These are phyloP conservation scores for Fusarium verticillioides DNA, from an alignment of 2,329 filamentous ascomycete species.

Conservation along the genomic window DNA sequence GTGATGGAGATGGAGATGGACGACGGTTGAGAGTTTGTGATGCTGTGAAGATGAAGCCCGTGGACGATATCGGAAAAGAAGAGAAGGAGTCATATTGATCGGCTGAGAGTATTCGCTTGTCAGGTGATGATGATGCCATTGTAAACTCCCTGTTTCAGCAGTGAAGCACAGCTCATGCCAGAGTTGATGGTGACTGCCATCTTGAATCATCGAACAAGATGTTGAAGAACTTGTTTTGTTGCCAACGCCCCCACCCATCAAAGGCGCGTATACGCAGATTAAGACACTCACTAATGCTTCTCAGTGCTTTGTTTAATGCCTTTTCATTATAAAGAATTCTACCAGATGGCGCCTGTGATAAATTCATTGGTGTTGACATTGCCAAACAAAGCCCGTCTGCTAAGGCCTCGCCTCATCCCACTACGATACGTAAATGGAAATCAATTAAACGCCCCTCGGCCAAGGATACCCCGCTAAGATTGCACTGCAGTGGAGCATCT, in stretches of 20 bases:
- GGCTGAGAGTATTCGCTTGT: background rate
- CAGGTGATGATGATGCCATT: slow-evolving; percentile 3
- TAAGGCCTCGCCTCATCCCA: background rate
- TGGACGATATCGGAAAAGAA: background rate
- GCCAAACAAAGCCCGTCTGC: background rate
- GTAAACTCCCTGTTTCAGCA: background rate
- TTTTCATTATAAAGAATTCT: background rate
- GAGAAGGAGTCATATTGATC: background rate
- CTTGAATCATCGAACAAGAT: background rate
- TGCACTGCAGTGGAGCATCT: slow-evolving; percentile 2
- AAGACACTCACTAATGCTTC: background rate
- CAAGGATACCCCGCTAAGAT: slow-evolving; percentile 35
- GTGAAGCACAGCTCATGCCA: background rate
- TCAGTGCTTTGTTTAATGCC: background rate
- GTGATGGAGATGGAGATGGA: background rate
- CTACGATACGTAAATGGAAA: background rate
- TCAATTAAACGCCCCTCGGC: slow-evolving; percentile 29
- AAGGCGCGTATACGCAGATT: background rate
- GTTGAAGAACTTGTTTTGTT: background rate
- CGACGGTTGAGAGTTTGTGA: background rate
- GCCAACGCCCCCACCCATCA: background rate
- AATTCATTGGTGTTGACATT: slow-evolving; percentile 5
- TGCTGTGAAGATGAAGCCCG: background rate
- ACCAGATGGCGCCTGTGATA: background rate
- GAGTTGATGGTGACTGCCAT: slow-evolving; percentile 8